These are phyloP conservation scores for Cyberlindnera veronae DNA, from an alignment of 805 yeast species.

Conservation along the genomic window DNA sequence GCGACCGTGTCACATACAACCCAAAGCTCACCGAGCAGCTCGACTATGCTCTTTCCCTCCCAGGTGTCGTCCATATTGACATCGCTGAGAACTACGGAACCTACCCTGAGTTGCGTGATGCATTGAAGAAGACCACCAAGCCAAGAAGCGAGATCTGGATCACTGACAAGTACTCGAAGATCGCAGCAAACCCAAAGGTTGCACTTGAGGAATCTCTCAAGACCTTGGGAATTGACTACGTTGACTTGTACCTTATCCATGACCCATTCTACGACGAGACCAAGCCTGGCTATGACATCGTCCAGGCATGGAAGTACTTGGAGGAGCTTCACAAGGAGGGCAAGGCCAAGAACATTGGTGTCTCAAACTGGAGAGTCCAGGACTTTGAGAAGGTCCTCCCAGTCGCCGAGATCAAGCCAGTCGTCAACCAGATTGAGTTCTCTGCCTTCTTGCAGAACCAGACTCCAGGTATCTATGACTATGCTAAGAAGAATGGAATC, in stretches of 20 bases:
- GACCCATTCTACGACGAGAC: slow-evolving; percentile 34
- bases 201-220: slow-evolving; percentile 38
- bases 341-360: slow-evolving; percentile 54
- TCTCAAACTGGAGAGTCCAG: slow-evolving; percentile 52
- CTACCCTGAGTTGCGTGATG: slow-evolving; percentile 49
- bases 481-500: slow-evolving; percentile 45
- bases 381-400: slow-evolving; percentile 42
- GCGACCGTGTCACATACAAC: slow-evolving; percentile 28
- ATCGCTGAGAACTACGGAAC: slow-evolving; percentile 57
- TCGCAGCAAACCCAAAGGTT: slow-evolving; percentile 37
- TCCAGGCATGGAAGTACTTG: slow-evolving; percentile 50
- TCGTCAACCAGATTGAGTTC: slow-evolving; percentile 62
- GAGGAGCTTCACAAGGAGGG: slow-evolving; percentile 50
- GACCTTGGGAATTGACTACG: slow-evolving; percentile 40
- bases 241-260: slow-evolving; percentile 52
- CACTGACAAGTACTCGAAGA: slow-evolving; percentile 48
- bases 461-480: slow-evolving; percentile 51
- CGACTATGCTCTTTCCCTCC: slow-evolving; percentile 32
- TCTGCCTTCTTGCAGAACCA: slow-evolving; percentile 70
- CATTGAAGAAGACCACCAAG: slow-evolving; percentile 37
- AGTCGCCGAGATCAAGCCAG: slow-evolving; percentile 42
- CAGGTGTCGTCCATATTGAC: slow-evolving; percentile 55
- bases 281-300: slow-evolving; percentile 37
- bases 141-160: slow-evolving; percentile 50
- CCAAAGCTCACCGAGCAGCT: slow-evolving; percentile 32